A percentile compares a stretch with the other conserved stretches of the same genome.
Conservation (phyloP, 208 protist genomes). For the Acanthamoeba culbertsoni region DNA sequence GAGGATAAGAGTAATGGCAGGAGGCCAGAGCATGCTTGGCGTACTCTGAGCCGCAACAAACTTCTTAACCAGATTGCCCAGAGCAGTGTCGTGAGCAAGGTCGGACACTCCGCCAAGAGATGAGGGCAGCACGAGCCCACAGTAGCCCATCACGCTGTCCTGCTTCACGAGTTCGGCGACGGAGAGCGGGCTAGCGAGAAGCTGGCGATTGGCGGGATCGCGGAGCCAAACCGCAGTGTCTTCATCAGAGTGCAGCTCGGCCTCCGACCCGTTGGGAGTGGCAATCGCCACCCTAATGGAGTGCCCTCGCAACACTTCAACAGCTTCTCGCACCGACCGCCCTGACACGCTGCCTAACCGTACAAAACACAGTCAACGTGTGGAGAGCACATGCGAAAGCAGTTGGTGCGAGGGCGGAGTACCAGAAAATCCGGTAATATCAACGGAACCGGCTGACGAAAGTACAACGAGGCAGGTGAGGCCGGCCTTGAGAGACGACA, state of each 20-base stretch:
- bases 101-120: slow-evolving; percentile 43
- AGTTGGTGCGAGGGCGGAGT: not conserved
- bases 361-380: too few relatives aligned
- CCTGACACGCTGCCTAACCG: not conserved
- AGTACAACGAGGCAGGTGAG: not conserved
- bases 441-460: not conserved
- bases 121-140: not conserved
- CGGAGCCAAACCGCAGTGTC: not conserved
- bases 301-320: not conserved
- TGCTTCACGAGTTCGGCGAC: not conserved
- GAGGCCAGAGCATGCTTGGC: not conserved
- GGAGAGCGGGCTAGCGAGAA: not conserved
- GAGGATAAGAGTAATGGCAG: not conserved
- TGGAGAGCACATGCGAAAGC: not conserved
- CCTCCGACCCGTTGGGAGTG: not conserved
- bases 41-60: not conserved
- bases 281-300: not conserved
- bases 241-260: not conserved
- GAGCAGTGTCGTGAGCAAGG: not conserved
- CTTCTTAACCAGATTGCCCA: slow-evolving; percentile 28
- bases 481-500: not conserved
- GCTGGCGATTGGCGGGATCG: not conserved
- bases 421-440: not conserved
- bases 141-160: slow-evolving; percentile 27
- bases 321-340: not conserved